Base-by-base conservation (phyloP, 129 eudicot genomes). In the Centella asiatica region DNA sequence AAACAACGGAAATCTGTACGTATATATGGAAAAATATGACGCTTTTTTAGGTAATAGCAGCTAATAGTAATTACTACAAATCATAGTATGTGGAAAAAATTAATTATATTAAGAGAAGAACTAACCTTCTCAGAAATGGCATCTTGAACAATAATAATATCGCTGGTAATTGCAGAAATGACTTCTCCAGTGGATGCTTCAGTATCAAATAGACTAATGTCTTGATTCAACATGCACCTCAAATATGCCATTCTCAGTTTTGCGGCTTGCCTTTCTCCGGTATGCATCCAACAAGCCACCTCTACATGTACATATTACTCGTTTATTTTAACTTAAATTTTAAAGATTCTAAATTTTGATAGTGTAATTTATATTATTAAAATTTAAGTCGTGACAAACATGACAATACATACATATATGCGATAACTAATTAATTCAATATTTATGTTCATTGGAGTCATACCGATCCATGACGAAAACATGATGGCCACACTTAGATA, bases 261-360 rank as follows among this genome's bases (percentile, higher is more conserved):
- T 57, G 95, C 89, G 26, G 96, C 99, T 85, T 93, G 99, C 37
- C 99, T 82, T 75, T 93, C 99, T 64, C 99, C 99, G 26, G 83
- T 78, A 50, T 93, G 81, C 99, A 93, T 93, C 99, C 99, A 93
- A 81, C 95, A 87, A 36, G 92, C 95, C 73, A 93, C 99, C 99
- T 93, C 99, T 93, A 46, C 19, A 33, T 5, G 15, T 57, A 4
- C n/a, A 15, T 5, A 12, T 25, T 0, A 5, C 4, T 17, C 11
- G 31, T 1, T 5, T n/a, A 51, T 9, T 0, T 20, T 47, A 49
- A 8, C 18, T 22, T 7, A 1, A 23, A 2, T 24, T 5, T n/a
- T n/a, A n/a, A n/a, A n/a, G 2, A 36, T 34, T 34, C 6, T 34
- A 34, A 5, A 34, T 34, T 0, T 40, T 5, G 2, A 40, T 3